These are phyloP conservation scores for Haematococcus lacustris DNA, from an alignment of 139 green algal species.

Conservation along the genomic window DNA sequence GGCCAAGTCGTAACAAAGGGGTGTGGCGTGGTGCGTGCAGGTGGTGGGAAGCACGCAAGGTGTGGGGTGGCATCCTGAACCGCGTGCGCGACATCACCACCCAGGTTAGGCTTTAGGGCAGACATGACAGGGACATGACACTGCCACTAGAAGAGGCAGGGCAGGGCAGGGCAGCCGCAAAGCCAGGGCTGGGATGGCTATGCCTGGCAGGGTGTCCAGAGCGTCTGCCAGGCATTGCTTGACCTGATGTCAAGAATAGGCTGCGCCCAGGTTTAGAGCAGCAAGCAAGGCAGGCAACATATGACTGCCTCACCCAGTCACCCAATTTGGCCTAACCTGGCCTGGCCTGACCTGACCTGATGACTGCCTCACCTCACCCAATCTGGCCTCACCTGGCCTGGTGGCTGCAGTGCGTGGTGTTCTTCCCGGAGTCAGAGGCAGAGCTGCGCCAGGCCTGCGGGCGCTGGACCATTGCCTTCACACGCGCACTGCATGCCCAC, in stretches of 20 bases:
- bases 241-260: background rate
- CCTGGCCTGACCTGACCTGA: background rate
- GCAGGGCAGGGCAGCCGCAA: no score
- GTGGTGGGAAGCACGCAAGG: conserved; percentile 26
- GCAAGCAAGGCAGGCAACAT: no score
- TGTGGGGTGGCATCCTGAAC: conserved; percentile 35
- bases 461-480: conserved; percentile 34
- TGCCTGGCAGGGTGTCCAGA: background rate
- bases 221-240: background rate
- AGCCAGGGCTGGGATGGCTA: background rate
- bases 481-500: conserved; percentile 26
- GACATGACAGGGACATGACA: no score
- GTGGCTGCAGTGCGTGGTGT: conserved; percentile 2
- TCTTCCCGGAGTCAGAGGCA: conserved; percentile 27
- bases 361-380: no score
- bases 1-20: background rate
- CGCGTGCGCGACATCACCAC: conserved; percentile 28
- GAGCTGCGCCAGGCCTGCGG: conserved; percentile 27
- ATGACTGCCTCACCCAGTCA: no score
- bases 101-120: conserved; percentile 16
- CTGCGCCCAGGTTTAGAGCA: no score
- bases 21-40: conserved; percentile 1
- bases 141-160: no score
- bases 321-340: background rate
- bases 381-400: no score